Evolutionary conservation across 257 asterid species (phyloP), one percentile per base, ranked within the genome.

Genomic region (Fraxinus anomala): DNA sequence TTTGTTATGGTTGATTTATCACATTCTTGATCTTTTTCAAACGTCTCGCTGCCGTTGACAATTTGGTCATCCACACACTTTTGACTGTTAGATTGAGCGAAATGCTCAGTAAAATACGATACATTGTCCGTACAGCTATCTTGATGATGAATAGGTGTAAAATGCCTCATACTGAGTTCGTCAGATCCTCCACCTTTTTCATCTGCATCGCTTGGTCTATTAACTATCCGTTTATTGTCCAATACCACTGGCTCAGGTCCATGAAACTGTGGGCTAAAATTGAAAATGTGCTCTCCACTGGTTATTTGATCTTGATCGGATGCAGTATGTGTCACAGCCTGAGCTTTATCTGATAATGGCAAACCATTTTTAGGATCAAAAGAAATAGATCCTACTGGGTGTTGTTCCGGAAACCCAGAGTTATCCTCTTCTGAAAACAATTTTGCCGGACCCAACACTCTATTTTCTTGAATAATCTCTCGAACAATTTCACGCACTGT

Each of bases 331-430:
- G 66, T 72, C 75, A 75, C 9, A 34, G 37, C 66, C 49, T 84
- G 79, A 73, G 36, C 66, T 61, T 76, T 85, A 74, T 80, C 89
- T 13, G 88, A 56, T 69, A 74, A 77, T 2, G 88, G 73, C 33
- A 78, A 76, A 68, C 82, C 76, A 36, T 70, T 66, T 70, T 76
- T 82, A 51, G 94, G 92, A 80, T 91, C 96, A 80, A 91, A 40
- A 24, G 97, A 84, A 54, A 92, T 81, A 73, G 91, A 83, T 70
- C 96, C 96, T 44, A 94, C 80, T 26, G 94, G 93, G 73, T 83
- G 83, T 73, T 89, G 89, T 76, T 92, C 91, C 71, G 88, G 75
- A 79, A 74, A 76, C 39, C 59, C 83, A 75, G 85, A 80, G 47
- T 31, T 82, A 68, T 89, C 75, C 56, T 87, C 96, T 75, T 87